These are phyloP conservation scores for Bretziella fagacearum DNA, from an alignment of 2,329 filamentous ascomycete species.

Conservation along the genomic window DNA sequence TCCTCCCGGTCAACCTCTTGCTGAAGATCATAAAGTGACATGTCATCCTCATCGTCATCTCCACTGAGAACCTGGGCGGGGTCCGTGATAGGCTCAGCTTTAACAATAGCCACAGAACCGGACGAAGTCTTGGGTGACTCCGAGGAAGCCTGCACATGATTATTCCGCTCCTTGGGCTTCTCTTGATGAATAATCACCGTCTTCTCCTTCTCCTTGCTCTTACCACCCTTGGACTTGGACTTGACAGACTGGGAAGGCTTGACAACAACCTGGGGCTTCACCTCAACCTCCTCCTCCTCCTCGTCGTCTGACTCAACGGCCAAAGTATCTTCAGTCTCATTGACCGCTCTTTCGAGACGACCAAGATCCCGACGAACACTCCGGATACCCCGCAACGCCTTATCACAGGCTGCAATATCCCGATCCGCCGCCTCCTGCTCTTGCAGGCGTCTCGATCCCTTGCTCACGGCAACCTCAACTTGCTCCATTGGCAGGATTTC, in stretches of 20 bases:
- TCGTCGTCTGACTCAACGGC: conserved; percentile 19
- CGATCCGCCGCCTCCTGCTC: background rate
- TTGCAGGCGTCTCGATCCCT: background rate
- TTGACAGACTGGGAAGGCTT: too few species aligned
- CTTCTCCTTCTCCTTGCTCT: background rate
- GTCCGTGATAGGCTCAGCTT: background rate
- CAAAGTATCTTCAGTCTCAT: conserved; percentile 14
- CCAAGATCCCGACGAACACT: conserved; percentile 2
- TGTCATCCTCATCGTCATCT: background rate
- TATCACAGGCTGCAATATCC: conserved; percentile 10
- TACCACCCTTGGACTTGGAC: background rate
- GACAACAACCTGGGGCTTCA: too few species aligned
- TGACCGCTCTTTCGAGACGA: conserved; percentile 2
- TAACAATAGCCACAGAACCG: background rate
- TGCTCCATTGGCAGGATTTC: conserved; percentile 24
- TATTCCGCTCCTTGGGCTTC: background rate
- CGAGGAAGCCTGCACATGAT: background rate
- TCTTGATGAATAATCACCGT: background rate
- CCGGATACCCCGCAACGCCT: conserved; percentile 8
- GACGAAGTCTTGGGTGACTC: background rate
- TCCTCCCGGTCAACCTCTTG: conserved; percentile 12
- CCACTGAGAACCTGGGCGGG: background rate
- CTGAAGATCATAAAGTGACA: conserved; percentile 16
- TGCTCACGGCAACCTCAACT: conserved; percentile 1
- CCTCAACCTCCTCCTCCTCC: background rate